Evolutionary conservation across 768 basidiomycete genomes (phyloP), one percentile per base, ranked within the genome.

Genomic region (Mycena latifolia): DNA sequence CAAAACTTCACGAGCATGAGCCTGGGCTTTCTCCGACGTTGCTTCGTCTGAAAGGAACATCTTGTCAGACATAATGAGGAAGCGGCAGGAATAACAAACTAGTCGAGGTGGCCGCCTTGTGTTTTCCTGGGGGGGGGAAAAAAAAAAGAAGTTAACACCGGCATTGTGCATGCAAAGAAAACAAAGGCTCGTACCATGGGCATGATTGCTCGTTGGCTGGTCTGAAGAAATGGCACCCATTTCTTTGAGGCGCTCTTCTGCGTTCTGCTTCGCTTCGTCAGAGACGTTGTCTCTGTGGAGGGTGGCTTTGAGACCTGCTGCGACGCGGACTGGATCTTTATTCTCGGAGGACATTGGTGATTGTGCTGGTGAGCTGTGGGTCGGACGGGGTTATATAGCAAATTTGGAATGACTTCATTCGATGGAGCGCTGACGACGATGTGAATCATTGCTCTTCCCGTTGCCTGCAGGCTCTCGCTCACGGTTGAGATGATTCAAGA

Each of bases 1-100:
- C 54, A 89, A 24, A 33, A 88, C 80, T 66, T 88, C 88, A 29
- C 79, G 79, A 11, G 88, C 88, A 43, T 87, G 86, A 5, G 74
- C 63, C 74, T 89, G 88, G 8, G 88, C 88, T 43, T 81, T 72
- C 14, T 75, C 74, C 1, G 86, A 87, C 5, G 82, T 82, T 51
- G 79, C 22, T 1, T 80, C 79, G 71, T 87, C 87, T 84, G 52
- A n/a, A 33, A 24, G 5, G 11, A 17, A 41, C 20, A n/a, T n/a
- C n/a, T n/a, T n/a, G 53, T 37, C 17, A 31, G 54, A 52, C n/a
- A 64, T 43, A 9, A 25, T 2, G 22, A 12, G 46, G 37, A 52
- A 35, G 28, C 53, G 35, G 24, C 15, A 17, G 24, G 22, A 29
- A 37, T 22, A 4, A 71, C 79, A 6, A 55, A 82, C 86, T 86